These are phyloP conservation scores for Eucalyptus erythrocorys DNA, from an alignment of 345 rosid species.

Conservation along the genomic window DNA sequence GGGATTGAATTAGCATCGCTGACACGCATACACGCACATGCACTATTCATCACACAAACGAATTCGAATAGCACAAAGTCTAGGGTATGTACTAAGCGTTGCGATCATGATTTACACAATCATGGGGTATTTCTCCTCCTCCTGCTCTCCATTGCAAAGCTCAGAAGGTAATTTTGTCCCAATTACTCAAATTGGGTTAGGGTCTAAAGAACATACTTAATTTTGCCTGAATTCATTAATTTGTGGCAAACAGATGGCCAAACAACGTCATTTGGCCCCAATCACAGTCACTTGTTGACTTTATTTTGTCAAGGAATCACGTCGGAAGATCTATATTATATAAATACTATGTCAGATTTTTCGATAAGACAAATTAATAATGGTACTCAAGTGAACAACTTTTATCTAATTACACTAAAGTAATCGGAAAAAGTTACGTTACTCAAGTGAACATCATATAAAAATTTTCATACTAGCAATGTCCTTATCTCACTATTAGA, in stretches of 20 bases:
- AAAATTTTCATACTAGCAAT: neutral
- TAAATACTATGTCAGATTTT: neutral
- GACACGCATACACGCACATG: neutral
- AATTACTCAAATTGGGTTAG: neutral
- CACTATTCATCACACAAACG: neutral
- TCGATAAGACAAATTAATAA: neutral
- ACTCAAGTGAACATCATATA: neutral
- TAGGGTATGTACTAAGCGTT: neutral
- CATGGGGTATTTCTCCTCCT: neutral
- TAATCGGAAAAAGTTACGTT: too few species aligned
- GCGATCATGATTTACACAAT: neutral
- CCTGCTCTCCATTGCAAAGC: neutral
- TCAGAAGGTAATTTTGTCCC: neutral
- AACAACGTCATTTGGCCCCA: neutral
- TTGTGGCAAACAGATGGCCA: neutral
- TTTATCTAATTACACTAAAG: neutral
- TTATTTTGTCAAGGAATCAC: neutral
- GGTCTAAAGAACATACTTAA: neutral
- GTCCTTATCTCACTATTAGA: neutral
- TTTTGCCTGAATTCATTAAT: neutral
- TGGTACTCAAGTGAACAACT: neutral
- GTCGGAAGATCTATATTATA: neutral
- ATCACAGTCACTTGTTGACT: neutral
- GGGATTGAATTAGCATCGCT: neutral
- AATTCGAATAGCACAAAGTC: neutral